phyloP scores from a whole-genome alignment of 164 flowering plant species.

The Vitis riparia region DNA sequence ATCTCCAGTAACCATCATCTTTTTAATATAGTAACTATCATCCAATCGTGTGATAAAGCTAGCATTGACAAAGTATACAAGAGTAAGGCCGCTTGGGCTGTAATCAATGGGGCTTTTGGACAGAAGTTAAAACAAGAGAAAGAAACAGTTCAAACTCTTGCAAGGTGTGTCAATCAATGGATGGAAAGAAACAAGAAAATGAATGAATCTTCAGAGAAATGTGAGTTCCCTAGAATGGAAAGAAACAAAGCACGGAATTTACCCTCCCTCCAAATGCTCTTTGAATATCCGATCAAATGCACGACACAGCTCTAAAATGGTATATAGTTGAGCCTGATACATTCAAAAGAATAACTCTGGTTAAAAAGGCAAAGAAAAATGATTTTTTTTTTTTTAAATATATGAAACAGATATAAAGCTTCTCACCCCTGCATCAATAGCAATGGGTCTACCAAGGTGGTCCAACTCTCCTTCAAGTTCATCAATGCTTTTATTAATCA shows the following conservation, averaged over 20 bases:
- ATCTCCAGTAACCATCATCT: too few species aligned
- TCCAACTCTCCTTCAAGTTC: conserved; percentile 70
- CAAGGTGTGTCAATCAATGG: too few species aligned
- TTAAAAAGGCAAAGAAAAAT: neutral
- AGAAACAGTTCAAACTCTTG: too few species aligned
- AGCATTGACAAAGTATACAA: too few species aligned
- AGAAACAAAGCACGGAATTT: conserved; percentile 9
- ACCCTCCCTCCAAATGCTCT: conserved; percentile 98
- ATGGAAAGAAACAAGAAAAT: neutral
- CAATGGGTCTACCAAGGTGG: conserved; percentile 68
- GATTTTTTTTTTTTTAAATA: too few species aligned
- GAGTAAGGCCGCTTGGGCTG: too few species aligned
- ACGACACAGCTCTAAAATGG: conserved; percentile 85
- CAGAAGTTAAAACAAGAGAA: too few species aligned
- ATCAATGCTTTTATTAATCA: conserved; percentile 60
- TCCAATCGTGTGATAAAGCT: too few species aligned
- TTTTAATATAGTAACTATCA: too few species aligned
- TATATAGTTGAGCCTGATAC: conserved; percentile 79
- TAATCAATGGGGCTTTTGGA: too few species aligned
- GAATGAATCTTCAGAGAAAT: neutral
- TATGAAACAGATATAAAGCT: neutral
- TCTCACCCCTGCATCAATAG: conserved; percentile 79
- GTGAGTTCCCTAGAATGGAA: neutral
- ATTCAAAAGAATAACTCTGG: neutral
- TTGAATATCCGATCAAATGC: conserved; percentile 85